Evolutionary conservation across 306 rosid genomes (phyloP).

Genomic region (Glycyrrhiza uralensis): DNA sequence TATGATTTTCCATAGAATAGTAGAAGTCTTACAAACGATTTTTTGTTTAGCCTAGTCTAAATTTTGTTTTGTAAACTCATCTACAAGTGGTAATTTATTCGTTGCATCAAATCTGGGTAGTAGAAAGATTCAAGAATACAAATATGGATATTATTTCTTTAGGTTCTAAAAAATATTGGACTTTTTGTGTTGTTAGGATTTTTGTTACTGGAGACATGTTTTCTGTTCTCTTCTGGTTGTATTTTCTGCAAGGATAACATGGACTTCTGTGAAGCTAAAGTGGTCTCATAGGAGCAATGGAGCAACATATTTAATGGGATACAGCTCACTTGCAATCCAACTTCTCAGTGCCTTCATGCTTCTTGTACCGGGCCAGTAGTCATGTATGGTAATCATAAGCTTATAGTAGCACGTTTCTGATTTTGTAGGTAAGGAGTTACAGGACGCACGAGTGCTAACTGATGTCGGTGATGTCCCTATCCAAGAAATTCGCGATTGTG

Average conservation of each 20-base stretch:
- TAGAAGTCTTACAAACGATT: not conserved
- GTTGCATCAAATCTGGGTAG: not conserved
- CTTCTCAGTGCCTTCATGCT: not conserved
- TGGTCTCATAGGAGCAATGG: no score
- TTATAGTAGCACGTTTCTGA: slow-evolving; percentile 17
- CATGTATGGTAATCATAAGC: slow-evolving; percentile 4
- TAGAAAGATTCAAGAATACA: slow-evolving; percentile 16
- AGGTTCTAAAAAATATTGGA: not conserved
- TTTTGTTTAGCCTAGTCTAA: not conserved
- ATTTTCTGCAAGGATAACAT: not conserved
- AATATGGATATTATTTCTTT: not conserved
- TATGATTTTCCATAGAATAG: slow-evolving; percentile 5
- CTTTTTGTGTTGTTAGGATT: not conserved
- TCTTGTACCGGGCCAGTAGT: not conserved
- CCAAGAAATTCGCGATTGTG: slow-evolving; percentile 95
- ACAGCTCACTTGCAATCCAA: not conserved
- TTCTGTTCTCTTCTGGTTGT: not conserved
- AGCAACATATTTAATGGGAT: slow-evolving; percentile 2
- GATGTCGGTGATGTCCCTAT: slow-evolving; percentile 97
- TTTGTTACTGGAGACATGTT: not conserved
- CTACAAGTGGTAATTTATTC: not conserved
- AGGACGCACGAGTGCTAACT: slow-evolving; percentile 78
- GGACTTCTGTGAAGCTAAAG: not conserved
- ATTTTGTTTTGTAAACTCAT: not conserved
- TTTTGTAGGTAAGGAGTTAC: slow-evolving; percentile 69